phyloP scores from a whole-genome alignment of 2,329 filamentous ascomycete species.

The Daldinia sp. region DNA sequence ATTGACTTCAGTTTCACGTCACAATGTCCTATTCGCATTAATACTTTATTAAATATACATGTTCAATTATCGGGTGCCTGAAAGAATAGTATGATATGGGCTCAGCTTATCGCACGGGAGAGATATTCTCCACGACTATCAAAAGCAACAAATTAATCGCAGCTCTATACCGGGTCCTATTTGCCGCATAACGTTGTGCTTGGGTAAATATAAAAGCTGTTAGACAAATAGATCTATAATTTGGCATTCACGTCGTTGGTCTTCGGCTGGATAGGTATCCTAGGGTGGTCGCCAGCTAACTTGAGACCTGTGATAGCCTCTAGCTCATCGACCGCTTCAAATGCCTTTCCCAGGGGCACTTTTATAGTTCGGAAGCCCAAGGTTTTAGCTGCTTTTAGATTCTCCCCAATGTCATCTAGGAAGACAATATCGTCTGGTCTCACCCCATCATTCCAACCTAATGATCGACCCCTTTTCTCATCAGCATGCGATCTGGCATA shows the following conservation, averaged over 20 bases:
- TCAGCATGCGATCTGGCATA: constrained; percentile 63
- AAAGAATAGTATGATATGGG: too few species aligned
- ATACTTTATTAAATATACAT: neutral
- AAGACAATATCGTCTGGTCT: constrained; percentile 78
- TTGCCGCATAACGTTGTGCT: neutral
- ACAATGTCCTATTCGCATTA: neutral
- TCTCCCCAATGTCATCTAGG: constrained; percentile 93
- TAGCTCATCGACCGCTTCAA: constrained; percentile 82
- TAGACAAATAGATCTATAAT: constrained; percentile 47
- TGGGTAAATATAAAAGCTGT: too few species aligned
- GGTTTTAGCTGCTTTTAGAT: constrained; percentile 79
- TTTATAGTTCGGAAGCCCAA: constrained; percentile 85
- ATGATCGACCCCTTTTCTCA: constrained; percentile 49
- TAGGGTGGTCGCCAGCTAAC: constrained; percentile 64
- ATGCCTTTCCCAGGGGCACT: constrained; percentile 79
- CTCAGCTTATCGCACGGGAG: too few species aligned
- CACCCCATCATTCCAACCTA: constrained; percentile 62
- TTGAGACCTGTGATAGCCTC: constrained; percentile 76
- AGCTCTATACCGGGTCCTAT: neutral
- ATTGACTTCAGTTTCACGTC: neutral
- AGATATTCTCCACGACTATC: too few species aligned
- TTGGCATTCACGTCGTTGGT: constrained; percentile 50
- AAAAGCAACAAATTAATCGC: too few species aligned
- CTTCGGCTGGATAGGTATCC: constrained; percentile 55
- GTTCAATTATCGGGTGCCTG: neutral